Evolutionary conservation across 768 basidiomycete genomes (phyloP), one percentile per base, ranked within the genome.

Genomic region (Auricularia sp.): DNA sequence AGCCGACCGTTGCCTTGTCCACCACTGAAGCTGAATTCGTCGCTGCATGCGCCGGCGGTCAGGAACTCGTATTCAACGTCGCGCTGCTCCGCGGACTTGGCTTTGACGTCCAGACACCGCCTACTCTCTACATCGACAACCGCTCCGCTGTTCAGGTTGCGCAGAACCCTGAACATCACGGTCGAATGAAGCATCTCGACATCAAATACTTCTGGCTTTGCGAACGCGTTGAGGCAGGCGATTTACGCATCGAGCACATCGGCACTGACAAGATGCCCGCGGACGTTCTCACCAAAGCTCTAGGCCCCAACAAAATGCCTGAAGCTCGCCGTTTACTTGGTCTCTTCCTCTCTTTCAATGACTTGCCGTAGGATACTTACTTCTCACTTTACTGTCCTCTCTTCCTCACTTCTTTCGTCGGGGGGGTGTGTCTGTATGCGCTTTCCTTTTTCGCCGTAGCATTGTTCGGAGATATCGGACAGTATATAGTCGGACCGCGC

Each of bases 1-100:
- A 83, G 70, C 12, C 69, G 0, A 68, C 75, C 47, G 76, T 80
- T n/a, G 71, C 78, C 0, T 67, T 75, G 5, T 73, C 70, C 1
- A 71, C 67, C n/a, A 68, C 68, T 18, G 66, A 73, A 61, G 71
- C 71, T 1, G 71, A 73, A 68, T 71, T 69, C 58, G 66, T 73
- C 53, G 43, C 65, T 18, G 61, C 65, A 23, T 35, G 43, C 33
- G 62, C 61, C 29, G 70, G 69, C 4, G 61, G 66, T 2, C 47
- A 66, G 44, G 69, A 74, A 62, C 66, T 67, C 2, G 54, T 71
- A 12, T 75, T 70, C 69, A 64, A 72, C 16, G 63, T 67, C 1
- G 56, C 36, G 3, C 64, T 73, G 4, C 66, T 72, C 10, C 33
- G 66, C 3, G 71, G 68, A 64, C 36, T 70, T 56, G 58, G 66